These are phyloP conservation scores for Chlamydomonas schloesseri DNA, from an alignment of 139 green algal species.

Conservation along the genomic window DNA sequence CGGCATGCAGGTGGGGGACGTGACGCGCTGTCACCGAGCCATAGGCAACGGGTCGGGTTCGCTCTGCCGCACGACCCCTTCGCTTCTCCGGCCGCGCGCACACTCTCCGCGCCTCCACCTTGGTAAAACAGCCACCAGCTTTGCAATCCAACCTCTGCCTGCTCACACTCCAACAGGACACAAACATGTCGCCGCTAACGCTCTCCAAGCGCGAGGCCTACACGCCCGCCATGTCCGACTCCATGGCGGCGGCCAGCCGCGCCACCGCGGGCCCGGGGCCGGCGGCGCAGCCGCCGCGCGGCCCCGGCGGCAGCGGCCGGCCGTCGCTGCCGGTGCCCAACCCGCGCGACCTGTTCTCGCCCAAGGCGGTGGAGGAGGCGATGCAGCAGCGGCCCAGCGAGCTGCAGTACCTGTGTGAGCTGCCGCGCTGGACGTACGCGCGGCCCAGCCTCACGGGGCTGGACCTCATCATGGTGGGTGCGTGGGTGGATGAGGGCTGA, in stretches of 20 bases:
- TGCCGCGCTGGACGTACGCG: conserved; percentile 34
- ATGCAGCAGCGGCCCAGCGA: neutral
- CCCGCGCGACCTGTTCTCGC: conserved; percentile 45
- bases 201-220: conserved; percentile 29
- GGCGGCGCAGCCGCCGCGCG: neutral
- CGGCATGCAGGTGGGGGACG: neutral
- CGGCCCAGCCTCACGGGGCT: conserved; percentile 47
- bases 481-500: neutral
- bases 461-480: conserved; percentile 37
- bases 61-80: neutral
- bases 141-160: too few species aligned
- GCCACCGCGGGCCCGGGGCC: neutral
- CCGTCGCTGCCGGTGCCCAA: conserved; percentile 4
- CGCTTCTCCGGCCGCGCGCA: neutral
- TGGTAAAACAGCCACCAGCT: too few species aligned
- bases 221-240: conserved; percentile 39
- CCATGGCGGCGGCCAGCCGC: conserved; percentile 20
- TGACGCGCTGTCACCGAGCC: neutral
- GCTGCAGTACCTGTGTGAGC: conserved; percentile 5
- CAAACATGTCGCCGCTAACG: conserved; percentile 9
- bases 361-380: neutral
- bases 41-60: neutral
- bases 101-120: neutral
- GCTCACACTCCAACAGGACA: neutral
- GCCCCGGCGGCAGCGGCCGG: neutral